Base-by-base conservation (phyloP, 192 early-diverging fungal genomes). In the Neocallimastix lanati region DNA sequence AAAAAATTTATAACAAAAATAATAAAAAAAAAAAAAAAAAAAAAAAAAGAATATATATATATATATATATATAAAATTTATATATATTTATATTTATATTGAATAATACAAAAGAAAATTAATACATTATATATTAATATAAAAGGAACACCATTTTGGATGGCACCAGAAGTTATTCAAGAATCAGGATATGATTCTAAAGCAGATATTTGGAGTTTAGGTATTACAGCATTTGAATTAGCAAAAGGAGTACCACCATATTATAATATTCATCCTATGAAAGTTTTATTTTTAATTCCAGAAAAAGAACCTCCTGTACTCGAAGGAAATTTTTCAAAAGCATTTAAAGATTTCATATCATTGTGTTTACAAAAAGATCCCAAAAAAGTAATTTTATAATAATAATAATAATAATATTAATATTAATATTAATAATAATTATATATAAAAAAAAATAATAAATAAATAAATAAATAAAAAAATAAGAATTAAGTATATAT, bases 161-260 rank as follows among this genome's bases (percentile, higher is more conserved):
- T 95, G 94, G 93, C 94, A 15, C 94, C 95, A 13, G 94, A 97
- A 84, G 94, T 97, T 2, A 99, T 99, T 82, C 90, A 94, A 82
- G 94, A 96, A 84, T 92, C 93, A 2, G 94, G 93, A 7, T 99
- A 98, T 82, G 93, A 96, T 88, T 91, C 90, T 82, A 96, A 94
- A 84, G 97, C 97, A 0, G 97, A 99, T 87, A 96, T 99, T 29
- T 99, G 97, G 97, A 94, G 93, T 35, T 86, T 97, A 33, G 97
- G 97, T 3, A 97, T 99, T 81, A 99, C 96, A 9, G 96, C 95
- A 0, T 94, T 98, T 37, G 97, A 99, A 86, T 85, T 99, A 33
- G 96, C 96, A 25, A 95, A 94, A 78, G 95, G 95, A 16, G 87
- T 92, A 82, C 95, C 98, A 28, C 98, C 96, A 28, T 92, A 94